These are phyloP conservation scores for Obelidium mucronatum DNA, from an alignment of 192 early-diverging fungal species.

Conservation along the genomic window DNA sequence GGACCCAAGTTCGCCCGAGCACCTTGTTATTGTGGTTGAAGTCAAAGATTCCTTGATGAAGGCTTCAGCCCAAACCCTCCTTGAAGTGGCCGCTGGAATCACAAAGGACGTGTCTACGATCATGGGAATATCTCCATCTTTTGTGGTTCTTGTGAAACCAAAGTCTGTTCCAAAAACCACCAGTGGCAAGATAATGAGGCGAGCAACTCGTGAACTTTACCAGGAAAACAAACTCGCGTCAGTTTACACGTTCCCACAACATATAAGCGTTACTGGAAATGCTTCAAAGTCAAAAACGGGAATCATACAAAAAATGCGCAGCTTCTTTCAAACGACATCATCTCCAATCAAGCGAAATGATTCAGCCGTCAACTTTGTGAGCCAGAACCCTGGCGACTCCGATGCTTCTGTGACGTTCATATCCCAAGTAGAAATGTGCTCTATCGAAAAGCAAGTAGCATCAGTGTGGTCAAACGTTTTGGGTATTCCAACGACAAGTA, in stretches of 20 bases:
- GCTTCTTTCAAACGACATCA: too few relatives aligned
- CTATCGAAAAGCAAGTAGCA: slow-evolving; percentile 70
- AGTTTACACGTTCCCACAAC: not conserved
- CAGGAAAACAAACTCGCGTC: not conserved
- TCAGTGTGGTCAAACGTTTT: slow-evolving; percentile 88
- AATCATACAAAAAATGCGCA: too few relatives aligned
- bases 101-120: not conserved
- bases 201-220: not conserved
- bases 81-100: not conserved
- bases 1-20: not conserved
- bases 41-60: not conserved
- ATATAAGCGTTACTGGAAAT: too few relatives aligned
- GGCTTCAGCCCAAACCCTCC: not conserved
- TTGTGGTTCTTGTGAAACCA: not conserved
- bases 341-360: not conserved
- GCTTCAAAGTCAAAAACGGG: too few relatives aligned
- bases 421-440: too few relatives aligned
- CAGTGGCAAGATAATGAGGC: not conserved
- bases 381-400: slow-evolving; percentile 9
- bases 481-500: slow-evolving; percentile 63
- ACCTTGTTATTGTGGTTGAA: not conserved
- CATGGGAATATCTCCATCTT: not conserved
- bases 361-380: not conserved
- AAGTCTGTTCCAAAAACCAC: not conserved
- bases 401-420: too few relatives aligned